These are phyloP conservation scores for Chrysosporium queenslandicum DNA, from an alignment of 2,329 filamentous ascomycete species.

Conservation along the genomic window DNA sequence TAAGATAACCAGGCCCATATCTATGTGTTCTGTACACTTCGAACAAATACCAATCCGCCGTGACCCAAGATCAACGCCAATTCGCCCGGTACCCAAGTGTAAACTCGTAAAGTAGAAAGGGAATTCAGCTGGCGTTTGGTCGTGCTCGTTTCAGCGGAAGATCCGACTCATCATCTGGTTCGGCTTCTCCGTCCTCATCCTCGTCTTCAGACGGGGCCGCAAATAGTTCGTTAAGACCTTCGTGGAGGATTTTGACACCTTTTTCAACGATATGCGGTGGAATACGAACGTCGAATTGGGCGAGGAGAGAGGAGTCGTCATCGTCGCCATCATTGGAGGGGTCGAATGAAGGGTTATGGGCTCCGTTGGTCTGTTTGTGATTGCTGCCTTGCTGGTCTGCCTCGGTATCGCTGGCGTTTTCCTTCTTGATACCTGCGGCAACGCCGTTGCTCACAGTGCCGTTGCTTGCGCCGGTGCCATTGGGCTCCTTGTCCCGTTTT, in stretches of 20 bases:
- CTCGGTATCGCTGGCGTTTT: neutral
- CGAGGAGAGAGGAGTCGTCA: neutral
- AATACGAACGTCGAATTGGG: constrained; percentile 36
- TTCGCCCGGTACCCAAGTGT: neutral
- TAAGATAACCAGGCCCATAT: neutral
- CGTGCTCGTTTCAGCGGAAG: neutral
- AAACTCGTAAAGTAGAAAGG: neutral
- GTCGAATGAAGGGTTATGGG: neutral
- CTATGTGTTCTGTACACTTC: constrained; percentile 3
- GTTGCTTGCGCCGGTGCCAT: constrained; percentile 15
- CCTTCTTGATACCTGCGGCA: constrained; percentile 14
- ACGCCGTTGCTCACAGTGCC: constrained; percentile 24
- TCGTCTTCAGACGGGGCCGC: constrained; percentile 33
- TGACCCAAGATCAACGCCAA: neutral
- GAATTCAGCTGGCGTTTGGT: neutral
- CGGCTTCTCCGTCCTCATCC: constrained; percentile 27
- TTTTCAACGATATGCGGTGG: constrained; percentile 42
- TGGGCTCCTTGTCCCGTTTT: constrained; percentile 13
- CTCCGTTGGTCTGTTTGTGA: neutral
- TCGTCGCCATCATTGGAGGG: neutral
- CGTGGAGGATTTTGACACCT: constrained; percentile 43
- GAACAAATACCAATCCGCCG: neutral
- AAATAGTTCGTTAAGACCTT: constrained; percentile 36
- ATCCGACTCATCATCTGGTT: neutral
- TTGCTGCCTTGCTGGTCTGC: neutral